Percentiles rank a stretch among this genome's conserved stretches.
phyloP scores from a whole-genome alignment of 2,329 filamentous ascomycete species.

The Epichloe sp. region DNA sequence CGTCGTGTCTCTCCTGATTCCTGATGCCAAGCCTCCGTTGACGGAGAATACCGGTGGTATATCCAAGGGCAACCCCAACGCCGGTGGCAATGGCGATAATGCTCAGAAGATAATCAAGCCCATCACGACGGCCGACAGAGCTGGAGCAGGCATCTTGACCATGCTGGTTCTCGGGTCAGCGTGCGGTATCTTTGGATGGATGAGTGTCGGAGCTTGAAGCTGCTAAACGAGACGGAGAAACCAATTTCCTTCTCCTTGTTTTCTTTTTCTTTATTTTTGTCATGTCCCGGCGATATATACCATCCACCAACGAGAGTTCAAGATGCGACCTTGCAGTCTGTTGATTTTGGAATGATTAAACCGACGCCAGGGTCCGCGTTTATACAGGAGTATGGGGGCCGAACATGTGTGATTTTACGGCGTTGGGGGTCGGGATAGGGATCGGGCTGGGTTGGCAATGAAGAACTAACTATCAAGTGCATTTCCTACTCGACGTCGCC shows the following conservation, averaged over 20 bases:
- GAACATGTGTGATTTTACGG: neutral
- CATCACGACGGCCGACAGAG: slow-evolving; percentile 30
- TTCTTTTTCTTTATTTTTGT: neutral
- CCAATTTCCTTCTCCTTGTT: neutral
- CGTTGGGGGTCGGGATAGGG: neutral
- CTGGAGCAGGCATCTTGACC: slow-evolving; percentile 35
- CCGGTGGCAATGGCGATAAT: slow-evolving; percentile 24
- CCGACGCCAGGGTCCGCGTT: neutral
- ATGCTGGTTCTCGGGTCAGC: slow-evolving; percentile 28
- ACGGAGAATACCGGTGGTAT: slow-evolving; percentile 39
- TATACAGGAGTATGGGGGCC: neutral
- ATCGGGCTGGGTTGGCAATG: too few species aligned
- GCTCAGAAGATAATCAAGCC: slow-evolving; percentile 20
- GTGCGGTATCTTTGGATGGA: slow-evolving; percentile 33
- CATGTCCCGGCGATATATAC: neutral
- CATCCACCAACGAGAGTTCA: neutral
- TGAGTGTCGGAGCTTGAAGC: slow-evolving; percentile 26
- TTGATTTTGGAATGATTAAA: neutral
- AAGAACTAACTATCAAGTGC: too few species aligned
- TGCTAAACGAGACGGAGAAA: neutral
- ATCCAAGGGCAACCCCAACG: slow-evolving; percentile 30
- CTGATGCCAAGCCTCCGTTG: slow-evolving; percentile 25
- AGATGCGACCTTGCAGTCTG: neutral
- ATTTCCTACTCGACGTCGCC: neutral
- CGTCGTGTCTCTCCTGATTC: slow-evolving; percentile 38